Evolutionary conservation across 1,139 yeast species (phyloP), one percentile per base, ranked within the genome.

Genomic region (Saccharomyces hybrid): DNA sequence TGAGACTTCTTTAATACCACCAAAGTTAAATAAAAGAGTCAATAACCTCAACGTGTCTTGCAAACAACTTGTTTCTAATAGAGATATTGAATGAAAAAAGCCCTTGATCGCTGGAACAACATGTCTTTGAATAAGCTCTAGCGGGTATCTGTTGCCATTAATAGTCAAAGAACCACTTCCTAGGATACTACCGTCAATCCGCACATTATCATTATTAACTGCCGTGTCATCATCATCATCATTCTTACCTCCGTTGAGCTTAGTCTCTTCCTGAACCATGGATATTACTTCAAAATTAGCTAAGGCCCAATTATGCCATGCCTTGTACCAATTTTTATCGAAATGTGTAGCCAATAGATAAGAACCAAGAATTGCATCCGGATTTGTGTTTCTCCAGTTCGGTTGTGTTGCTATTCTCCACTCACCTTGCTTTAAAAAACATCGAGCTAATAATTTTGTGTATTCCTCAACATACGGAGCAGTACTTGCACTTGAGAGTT

Each of bases 291-390:
- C 97, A 69, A 90, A 95, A 70, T 95, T 95, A 0, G 99, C 97
- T 65, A 95, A 75, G 0, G 99, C 99, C 99, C 99, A 95, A 67
- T 90, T 91, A 67, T 95, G 99, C 99, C 99, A 95, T 27, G 99
- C 99, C 66, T 95, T 93, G 68, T 95, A 95, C 97, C 99, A 95
- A 47, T 81, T 81, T 51, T 81, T 79, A 68, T 93, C 98, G 70
- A 93, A 93, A 68, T 91, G 97, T 0, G 99, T 93, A 0, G 99
- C 98, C 60, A 93, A 77, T 55, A 91, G 75, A 69, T 89, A 95
- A 0, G 98, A 93, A 11, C 98, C 97, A 58, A 95, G 75, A 60
- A 95, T 89, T 0, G 91, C 84, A 60, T 87, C 96, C 0, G 78
- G 71, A 56, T 75, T 73, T 47, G 77, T 79, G 19, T 83, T 80